Percentiles rank a stretch among this genome's conserved stretches.
These are phyloP conservation scores for Pochonia chlamydosporia DNA, from an alignment of 2,329 filamentous ascomycete species.

Conservation along the genomic window DNA sequence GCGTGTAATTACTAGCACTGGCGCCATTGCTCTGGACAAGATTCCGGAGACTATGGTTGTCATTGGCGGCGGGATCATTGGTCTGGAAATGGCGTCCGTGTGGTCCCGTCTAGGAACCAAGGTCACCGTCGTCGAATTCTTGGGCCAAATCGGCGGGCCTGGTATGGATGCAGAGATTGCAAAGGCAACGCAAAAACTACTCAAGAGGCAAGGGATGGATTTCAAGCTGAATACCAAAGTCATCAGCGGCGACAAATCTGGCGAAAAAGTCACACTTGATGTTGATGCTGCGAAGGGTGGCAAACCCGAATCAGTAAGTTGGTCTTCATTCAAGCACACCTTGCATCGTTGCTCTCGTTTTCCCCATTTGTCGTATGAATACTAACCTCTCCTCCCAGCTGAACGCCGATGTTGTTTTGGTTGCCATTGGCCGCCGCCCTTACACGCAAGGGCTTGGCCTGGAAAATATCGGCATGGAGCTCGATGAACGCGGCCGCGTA, in stretches of 20 bases:
- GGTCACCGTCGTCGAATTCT: constrained; percentile 95
- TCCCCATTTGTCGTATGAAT: neutral
- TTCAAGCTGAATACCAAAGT: constrained; percentile 99
- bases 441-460: constrained; percentile 89
- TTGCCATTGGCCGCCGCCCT: constrained; percentile 91
- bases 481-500: constrained; percentile 87
- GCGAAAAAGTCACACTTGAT: constrained; percentile 72
- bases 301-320: constrained; percentile 82
- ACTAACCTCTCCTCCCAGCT: constrained; percentile 49
- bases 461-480: constrained; percentile 88
- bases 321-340: neutral
- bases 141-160: constrained; percentile 92
- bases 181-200: constrained; percentile 86
- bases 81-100: constrained; percentile 96
- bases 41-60: constrained; percentile 96
- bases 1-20: constrained; percentile 93
- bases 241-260: constrained; percentile 71
- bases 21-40: constrained; percentile 81
- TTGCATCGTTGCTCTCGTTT: neutral
- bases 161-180: constrained; percentile 95
- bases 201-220: constrained; percentile 94
- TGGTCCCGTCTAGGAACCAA: constrained; percentile 92
- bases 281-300: constrained; percentile 93
- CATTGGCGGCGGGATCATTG: constrained; percentile 97
- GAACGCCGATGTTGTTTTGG: constrained; percentile 90